Evolutionary conservation across 139 green algal species (phyloP), one percentile per base, ranked within the genome.

Genomic region (Tetraselmis chui): DNA sequence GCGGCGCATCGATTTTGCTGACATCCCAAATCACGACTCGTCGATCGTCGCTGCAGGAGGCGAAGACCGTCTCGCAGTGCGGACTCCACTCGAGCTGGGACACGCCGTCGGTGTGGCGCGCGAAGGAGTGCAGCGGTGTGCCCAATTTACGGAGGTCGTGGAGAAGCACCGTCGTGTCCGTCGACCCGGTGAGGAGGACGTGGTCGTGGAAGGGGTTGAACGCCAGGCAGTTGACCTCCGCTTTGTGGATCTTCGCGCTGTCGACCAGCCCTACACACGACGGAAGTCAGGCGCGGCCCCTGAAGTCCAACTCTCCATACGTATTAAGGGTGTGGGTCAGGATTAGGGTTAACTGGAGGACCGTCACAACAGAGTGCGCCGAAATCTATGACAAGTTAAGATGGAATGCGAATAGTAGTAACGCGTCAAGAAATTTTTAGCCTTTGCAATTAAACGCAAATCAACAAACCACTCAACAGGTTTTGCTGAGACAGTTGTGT

Each of bases 191-290:
- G 29, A 95, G 96, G 18, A 99, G 88, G 2, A 99, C 87, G 86
- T 92, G 95, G 75, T 98, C 95, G 84, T 99, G 98, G 86, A 96
- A 92, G 1, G 97, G 97, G 89, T 99, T 99, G 93, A 99, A 99
- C 0, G 94, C 90, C 58, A 99, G 87, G 89, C 96, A 99, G 90
- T 99, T 99, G 78, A 99, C 93, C 88, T 99, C 96, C 2, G 94
- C 95, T 29, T 85, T 83, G 83, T 99, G 96, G 22, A 93, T 91
- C 85, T 97, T 91, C 2, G 91, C 86, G 23, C 85, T 81, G 1
- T 88, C 80, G 81, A 92, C 87, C 1, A 89, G 85, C 26, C 83
- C 88, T 90, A 84, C 81, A 83, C n/a, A n/a, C n/a, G n/a, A n/a
- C n/a, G n/a, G n/a, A n/a, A n/a, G n/a, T n/a, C n/a, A n/a, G n/a